Base-by-base conservation (phyloP, 2,329 filamentous ascomycete genomes). In the Truncatella angustata region DNA sequence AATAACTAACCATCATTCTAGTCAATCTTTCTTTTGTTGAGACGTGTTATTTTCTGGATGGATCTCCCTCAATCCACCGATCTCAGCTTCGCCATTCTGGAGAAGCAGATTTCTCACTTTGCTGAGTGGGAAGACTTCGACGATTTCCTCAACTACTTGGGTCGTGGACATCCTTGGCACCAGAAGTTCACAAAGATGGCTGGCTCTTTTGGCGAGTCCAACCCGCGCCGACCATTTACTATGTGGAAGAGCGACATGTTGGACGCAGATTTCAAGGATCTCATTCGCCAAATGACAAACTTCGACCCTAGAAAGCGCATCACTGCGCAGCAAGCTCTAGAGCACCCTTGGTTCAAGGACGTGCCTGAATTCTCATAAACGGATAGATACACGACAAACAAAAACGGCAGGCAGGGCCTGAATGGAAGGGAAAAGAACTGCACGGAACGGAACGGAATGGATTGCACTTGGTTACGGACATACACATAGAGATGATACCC, bases 51-150 rank as follows among this genome's bases (percentile, higher is more conserved):
- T 53, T 72, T 75, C 55, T 66, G 67, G 45, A 65, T 70, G 49
- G 64, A 62, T 51, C 68, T 58, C 53, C 69, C 58, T 50, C 63
- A 56, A 54, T 68, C 60, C 54, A 65, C 60, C 58, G 70, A 72
- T 37, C 64, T 63, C n/a, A 62, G 72, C 42, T 66, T 66, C 39
- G 63, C 70, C 56, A 70, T 78, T 32, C 59, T 78, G 35, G 68
- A 73, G 55, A 70, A 71, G 20, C 75, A 77, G 55, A 67, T 78
- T 12, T 79, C 74, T 3, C 74, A 73, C 57, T 78, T 78, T 60
- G 69, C 68, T 37, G 70, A 78, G 55, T 62, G 65, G 61, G 61
- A 74, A 4, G 67, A 69, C 35, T 65, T 76, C 35, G 63, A 68
- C 32, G 69, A 64, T 18, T 65, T 78, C 51, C 57, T 78, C 34